Percentiles rank a stretch among this genome's conserved stretches.
phyloP scores from a whole-genome alignment of 2,329 filamentous ascomycete genomes.

The Alternaria sp. region DNA sequence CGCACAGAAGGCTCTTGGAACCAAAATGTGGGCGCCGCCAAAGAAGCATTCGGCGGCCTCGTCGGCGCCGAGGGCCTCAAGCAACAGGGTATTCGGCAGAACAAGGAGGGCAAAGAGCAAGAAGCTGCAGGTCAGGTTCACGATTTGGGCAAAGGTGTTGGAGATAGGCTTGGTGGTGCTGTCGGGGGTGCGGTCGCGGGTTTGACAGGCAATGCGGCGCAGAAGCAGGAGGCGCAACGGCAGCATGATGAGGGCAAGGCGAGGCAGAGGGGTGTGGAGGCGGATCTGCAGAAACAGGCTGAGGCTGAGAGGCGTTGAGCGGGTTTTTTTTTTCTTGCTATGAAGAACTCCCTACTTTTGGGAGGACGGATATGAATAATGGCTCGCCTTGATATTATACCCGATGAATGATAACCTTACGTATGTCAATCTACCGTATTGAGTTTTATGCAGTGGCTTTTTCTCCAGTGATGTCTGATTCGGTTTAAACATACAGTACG shows the following conservation, averaged over 20 bases:
- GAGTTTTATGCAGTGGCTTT: too few species aligned
- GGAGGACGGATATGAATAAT: background rate
- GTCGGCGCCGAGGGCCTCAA: slow-evolving; percentile 80
- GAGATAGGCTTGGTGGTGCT: slow-evolving; percentile 68
- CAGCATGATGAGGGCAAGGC: slow-evolving; percentile 86
- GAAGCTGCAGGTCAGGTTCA: slow-evolving; percentile 83
- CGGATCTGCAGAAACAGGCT: slow-evolving; percentile 77
- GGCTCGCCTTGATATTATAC: slow-evolving; percentile 4
- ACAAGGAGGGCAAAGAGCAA: slow-evolving; percentile 78
- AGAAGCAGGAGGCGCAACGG: slow-evolving; percentile 70
- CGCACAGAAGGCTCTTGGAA: slow-evolving; percentile 80
- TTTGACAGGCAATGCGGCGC: slow-evolving; percentile 72
- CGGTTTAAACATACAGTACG: background rate
- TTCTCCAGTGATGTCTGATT: too few species aligned
- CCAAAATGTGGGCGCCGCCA: slow-evolving; percentile 86
- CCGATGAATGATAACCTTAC: slow-evolving; percentile 5
- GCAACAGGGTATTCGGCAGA: slow-evolving; percentile 77
- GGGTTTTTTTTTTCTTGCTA: too few species aligned
- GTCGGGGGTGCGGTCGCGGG: slow-evolving; percentile 76
- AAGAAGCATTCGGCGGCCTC: slow-evolving; percentile 80
- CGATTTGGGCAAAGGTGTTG: slow-evolving; percentile 73
- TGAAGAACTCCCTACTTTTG: background rate
- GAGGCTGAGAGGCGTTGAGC: slow-evolving; percentile 17
- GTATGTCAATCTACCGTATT: too few species aligned
- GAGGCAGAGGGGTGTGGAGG: slow-evolving; percentile 81